Conservation (phyloP, 257 asterid species). For the Echium plantagineum region DNA sequence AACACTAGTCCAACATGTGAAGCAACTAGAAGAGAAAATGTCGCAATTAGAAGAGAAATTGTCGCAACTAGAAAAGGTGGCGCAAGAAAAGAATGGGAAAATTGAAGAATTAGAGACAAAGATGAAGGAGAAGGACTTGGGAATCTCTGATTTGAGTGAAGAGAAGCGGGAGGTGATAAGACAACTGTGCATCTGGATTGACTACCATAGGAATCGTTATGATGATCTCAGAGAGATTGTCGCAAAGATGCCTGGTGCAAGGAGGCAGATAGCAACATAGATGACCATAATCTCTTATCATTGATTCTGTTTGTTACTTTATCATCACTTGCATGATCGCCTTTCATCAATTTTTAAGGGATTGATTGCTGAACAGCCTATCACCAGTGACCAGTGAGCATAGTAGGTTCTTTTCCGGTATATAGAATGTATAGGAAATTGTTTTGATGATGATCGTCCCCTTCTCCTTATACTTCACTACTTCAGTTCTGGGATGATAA, state of each 20-base stretch:
- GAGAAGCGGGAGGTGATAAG: constrained; percentile 86
- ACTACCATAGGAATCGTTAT: constrained; percentile 58
- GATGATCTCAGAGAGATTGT: constrained; percentile 53
- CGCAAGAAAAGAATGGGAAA: constrained; percentile 25
- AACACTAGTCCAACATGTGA: constrained; percentile 22
- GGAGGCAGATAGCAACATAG: constrained; percentile 38
- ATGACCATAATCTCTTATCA: background rate
- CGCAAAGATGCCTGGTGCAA: constrained; percentile 31
- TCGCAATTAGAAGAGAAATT: constrained; percentile 11
- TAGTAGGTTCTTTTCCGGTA: background rate
- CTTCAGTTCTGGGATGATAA: background rate
- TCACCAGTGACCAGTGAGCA: background rate
- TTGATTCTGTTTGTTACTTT: background rate
- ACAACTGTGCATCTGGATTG: constrained; percentile 66
- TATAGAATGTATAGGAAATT: background rate
- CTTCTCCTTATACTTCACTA: too few relatives aligned
- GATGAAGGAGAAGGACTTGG: constrained; percentile 49
- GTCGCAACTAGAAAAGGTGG: constrained; percentile 13
- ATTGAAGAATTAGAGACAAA: constrained; percentile 29
- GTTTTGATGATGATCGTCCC: background rate
- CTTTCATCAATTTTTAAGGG: background rate
- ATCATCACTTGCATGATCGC: background rate
- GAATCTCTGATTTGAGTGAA: constrained; percentile 45
- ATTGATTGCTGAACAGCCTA: background rate
- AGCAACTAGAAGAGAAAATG: constrained; percentile 18